Conservation (phyloP, 2,329 filamentous ascomycete genomes). For the Aspergillus oerlinghausenensis region DNA sequence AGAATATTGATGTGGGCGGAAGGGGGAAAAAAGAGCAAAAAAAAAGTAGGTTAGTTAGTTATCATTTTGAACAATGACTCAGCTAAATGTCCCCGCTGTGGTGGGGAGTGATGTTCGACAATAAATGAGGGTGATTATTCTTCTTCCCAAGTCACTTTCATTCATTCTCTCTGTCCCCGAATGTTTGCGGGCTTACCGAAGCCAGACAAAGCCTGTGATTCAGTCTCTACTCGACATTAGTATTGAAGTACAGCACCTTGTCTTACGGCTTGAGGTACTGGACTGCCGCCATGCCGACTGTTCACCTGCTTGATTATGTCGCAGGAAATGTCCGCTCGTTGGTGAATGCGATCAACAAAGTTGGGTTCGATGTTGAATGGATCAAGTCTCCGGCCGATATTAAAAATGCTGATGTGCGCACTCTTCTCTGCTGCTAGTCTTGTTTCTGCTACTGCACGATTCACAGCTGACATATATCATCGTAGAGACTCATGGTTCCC, state of each 20-base stretch:
- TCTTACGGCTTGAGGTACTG: neutral
- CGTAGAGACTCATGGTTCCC: constrained; percentile 84
- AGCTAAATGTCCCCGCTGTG: constrained; percentile 8
- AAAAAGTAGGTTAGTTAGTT: neutral
- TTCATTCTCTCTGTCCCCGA: constrained; percentile 3
- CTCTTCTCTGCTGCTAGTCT: neutral
- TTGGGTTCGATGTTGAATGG: constrained; percentile 92
- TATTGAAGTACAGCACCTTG: neutral
- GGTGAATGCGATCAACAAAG: constrained; percentile 95
- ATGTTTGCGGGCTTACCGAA: neutral
- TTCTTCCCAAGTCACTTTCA: constrained; percentile 2
- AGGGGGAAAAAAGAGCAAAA: constrained; percentile 11
- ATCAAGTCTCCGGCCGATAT: constrained; percentile 80
- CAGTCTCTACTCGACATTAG: neutral
- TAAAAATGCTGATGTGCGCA: constrained; percentile 70
- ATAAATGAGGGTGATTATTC: constrained; percentile 5
- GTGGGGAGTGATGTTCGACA: constrained; percentile 1
- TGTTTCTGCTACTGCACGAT: neutral
- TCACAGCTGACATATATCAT: constrained; percentile 6
- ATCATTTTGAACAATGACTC: constrained; percentile 16
- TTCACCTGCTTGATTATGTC: constrained; percentile 70
- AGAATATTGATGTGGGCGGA: constrained; percentile 3
- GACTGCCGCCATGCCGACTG: constrained; percentile 39
- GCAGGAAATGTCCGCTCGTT: constrained; percentile 94
- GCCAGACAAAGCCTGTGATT: neutral